Conservation (phyloP, 1,284 basidiomycete genomes). For the Blastosporella zonata region DNA sequence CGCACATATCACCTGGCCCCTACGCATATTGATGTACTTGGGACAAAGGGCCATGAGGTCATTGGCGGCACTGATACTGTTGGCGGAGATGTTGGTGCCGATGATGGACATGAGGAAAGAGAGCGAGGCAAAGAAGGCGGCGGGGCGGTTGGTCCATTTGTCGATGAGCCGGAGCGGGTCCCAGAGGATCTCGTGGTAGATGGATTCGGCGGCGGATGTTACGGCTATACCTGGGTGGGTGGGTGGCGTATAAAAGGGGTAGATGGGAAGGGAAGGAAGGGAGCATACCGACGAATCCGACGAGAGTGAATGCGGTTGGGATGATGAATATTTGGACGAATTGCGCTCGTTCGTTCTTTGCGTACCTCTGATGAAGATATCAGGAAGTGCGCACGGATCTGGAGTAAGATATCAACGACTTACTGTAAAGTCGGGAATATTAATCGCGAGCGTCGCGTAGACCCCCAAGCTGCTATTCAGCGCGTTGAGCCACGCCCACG, state of each 20-base stretch:
- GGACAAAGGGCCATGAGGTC: slow-evolving; percentile 69
- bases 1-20: slow-evolving; percentile 73
- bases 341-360: slow-evolving; percentile 61
- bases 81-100: slow-evolving; percentile 75
- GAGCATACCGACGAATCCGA: slow-evolving; percentile 35
- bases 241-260: slow-evolving; percentile 19
- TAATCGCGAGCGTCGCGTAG: slow-evolving; percentile 64
- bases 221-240: slow-evolving; percentile 55
- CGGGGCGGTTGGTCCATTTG: slow-evolving; percentile 73
- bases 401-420: slow-evolving; percentile 22
- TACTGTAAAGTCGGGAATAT: slow-evolving; percentile 74
- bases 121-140: slow-evolving; percentile 74
- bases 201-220: slow-evolving; percentile 58
- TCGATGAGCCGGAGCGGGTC: slow-evolving; percentile 55
- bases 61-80: slow-evolving; percentile 76
- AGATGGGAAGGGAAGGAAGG: not conserved
- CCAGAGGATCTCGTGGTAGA: slow-evolving; percentile 58
- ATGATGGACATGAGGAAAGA: slow-evolving; percentile 66
- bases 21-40: slow-evolving; percentile 70
- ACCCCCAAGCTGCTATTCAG: slow-evolving; percentile 69
- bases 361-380: slow-evolving; percentile 45
- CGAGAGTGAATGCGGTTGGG: slow-evolving; percentile 65
- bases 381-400: not conserved
- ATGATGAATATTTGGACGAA: slow-evolving; percentile 70
- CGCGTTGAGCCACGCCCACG: slow-evolving; percentile 74